Evolutionary conservation across 768 basidiomycete species (phyloP), one percentile per base, ranked within the genome.

Genomic region (Panus rudis): DNA sequence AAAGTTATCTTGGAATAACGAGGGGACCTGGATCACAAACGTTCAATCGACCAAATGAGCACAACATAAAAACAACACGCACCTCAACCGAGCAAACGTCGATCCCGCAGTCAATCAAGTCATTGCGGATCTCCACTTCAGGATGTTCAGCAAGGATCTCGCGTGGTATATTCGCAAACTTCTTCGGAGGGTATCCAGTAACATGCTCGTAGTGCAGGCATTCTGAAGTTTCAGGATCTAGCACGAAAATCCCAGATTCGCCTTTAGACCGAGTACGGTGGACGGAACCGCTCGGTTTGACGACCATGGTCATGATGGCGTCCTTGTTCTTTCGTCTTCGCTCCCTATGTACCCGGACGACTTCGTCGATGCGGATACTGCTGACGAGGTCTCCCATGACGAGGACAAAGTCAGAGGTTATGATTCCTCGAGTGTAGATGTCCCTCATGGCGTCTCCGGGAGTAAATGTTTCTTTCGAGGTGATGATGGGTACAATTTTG

Each of bases 1-100:
- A 57, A 99, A 99, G 65, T 98, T 98, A 66, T 98, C 96, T 60
- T 93, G 92, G 67, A 98, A 99, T 4, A 97, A 61, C 1, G 93
- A 93, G 1, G 92, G 92, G 27, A 98, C 88, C 86, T 96, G 53
- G 33, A 47, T 7, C 8, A 21, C 24, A 28, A 30, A 12, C 38
- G 23, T 26, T 22, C 13, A 2, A 11, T 4, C 24, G 14, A 26
- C 24, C 26, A n/a, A n/a, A 17, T 14, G 21, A 6, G 10, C n/a
- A 10, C 10, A 30, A 30, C 10, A 6, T 19, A 7, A 38, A 24
- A 3, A 44, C 30, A 16, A n/a, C 32, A 6, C 58, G 26, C 38
- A 90, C 92, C 73, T 96, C 92, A 17, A 91, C 82, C 17, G 89
- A 90, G 67, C 96, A 99, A 25, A 99, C 76, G 53, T 97, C 92